Evolutionary conservation across 176 grass and related monocot species (phyloP).

Genomic region (Carex pumila): DNA sequence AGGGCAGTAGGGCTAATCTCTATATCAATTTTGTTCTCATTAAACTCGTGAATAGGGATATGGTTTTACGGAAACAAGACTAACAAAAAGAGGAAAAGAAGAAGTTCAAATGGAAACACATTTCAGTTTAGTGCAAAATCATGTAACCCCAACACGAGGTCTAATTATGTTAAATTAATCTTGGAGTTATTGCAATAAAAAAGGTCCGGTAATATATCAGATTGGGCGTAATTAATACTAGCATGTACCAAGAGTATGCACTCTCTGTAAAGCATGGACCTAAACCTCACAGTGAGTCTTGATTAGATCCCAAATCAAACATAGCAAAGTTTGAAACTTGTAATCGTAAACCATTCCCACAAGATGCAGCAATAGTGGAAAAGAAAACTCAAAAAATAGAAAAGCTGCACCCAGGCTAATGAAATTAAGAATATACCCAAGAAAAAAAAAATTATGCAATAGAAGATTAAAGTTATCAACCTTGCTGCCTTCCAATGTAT

Average conservation of each 20-base stretch:
- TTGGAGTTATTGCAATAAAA: background rate
- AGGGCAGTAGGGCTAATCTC: background rate
- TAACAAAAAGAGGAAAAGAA: background rate
- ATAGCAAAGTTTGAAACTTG: background rate
- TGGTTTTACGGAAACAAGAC: background rate
- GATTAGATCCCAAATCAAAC: background rate
- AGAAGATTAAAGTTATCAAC: slow-evolving; percentile 25
- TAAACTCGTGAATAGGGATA: too few species aligned
- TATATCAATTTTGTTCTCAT: background rate
- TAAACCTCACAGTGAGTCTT: background rate
- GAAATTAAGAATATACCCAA: background rate
- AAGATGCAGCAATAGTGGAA: background rate
- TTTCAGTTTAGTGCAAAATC: background rate
- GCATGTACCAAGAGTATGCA: background rate
- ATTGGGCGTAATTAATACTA: background rate
- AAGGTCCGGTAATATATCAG: background rate
- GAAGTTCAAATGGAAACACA: background rate
- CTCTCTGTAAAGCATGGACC: background rate
- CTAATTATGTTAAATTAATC: background rate
- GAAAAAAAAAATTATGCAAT: background rate
- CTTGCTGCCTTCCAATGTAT: slow-evolving; percentile 56
- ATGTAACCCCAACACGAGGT: background rate
- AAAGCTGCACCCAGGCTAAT: background rate
- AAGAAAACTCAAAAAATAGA: background rate
- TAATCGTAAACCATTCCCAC: background rate